phyloP scores from a whole-genome alignment of 768 basidiomycete genomes.

The Suillus cothurnatus region DNA sequence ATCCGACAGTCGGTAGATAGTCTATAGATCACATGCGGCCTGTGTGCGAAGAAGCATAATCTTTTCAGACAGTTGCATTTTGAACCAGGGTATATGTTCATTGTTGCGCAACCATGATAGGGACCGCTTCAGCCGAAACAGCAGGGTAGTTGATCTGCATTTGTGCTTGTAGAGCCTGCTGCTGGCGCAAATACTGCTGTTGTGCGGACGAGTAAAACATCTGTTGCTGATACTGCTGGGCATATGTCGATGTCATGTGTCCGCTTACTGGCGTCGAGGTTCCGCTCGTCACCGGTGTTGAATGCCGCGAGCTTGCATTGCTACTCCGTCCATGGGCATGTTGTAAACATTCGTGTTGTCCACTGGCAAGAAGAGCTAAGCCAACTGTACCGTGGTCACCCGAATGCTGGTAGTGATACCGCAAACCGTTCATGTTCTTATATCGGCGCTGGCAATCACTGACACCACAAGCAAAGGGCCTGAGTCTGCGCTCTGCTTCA shows the following conservation, averaged over 20 bases:
- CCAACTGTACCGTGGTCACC: conserved; percentile 95
- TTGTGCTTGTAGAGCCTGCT: conserved; percentile 35
- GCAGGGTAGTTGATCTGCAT: conserved; percentile 26
- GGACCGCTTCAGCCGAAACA: neutral
- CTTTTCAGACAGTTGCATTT: neutral
- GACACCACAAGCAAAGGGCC: conserved; percentile 90
- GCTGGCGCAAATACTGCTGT: conserved; percentile 38
- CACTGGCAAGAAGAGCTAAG: conserved; percentile 77
- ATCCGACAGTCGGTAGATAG: conserved; percentile 15
- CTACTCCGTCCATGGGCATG: conserved; percentile 33
- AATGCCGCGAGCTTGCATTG: conserved; percentile 33
- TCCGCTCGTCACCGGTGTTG: conserved; percentile 32
- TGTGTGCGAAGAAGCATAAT: neutral
- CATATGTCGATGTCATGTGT: conserved; percentile 32
- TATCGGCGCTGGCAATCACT: conserved; percentile 86
- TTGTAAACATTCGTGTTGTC: conserved; percentile 60
- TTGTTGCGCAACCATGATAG: neutral
- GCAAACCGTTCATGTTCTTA: conserved; percentile 97
- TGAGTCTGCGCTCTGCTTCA: conserved; percentile 79
- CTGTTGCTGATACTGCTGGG: conserved; percentile 38
- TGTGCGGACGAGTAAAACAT: conserved; percentile 40
- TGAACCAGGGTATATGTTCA: neutral
- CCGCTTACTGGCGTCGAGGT: conserved; percentile 33
- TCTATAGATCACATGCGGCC: conserved; percentile 5
- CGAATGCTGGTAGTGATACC: conserved; percentile 96